Base-by-base conservation (phyloP, 768 basidiomycete species). In the Galerina sulciceps region DNA sequence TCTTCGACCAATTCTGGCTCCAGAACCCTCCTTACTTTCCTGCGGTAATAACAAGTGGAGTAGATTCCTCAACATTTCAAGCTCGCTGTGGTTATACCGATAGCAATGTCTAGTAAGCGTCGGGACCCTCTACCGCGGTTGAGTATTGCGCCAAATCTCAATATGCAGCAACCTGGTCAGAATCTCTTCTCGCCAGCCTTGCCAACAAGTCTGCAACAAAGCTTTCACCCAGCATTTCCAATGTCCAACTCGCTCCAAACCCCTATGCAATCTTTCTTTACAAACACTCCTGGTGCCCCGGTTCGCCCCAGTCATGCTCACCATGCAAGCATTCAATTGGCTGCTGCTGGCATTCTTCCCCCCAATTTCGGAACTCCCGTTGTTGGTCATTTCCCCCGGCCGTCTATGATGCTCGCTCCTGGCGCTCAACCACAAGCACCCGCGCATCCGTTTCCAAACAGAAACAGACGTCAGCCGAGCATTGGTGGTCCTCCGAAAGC, bases 401-500 rank as follows among this genome's bases (percentile, higher is more conserved):
- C 77, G 45, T 81, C 80, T 1, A 75, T 87, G 60, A 75, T 83
- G 66, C 65, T 80, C 1, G 72, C 68, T 20, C 71, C 65, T 52
- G 77, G 69, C 53, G 78, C 75, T 59, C 79, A 71, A 22, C 77
- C 71, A 42, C 73, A 68, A 26, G 53, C 68, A 1, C 55, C 71
- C 40, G 63, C 67, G 14, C 80, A 80, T 55, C 85, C 83, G 2
- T 87, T 85, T 63, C 81, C 82, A 6, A 83, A 81, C 26, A 76
- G 89, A 55, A 89, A 80, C 67, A 80, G 88, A 70, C 81, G 90
- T 42, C 84, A 90, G 56, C 82, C 89, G 43, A 91, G 88, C 69
- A 84, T 90, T 41, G 93, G 93, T 11, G 93, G 93, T 6, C 93
- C 93, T n/a, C 93, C 93, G 9, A 94, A 94, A 71, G 93, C 93